phyloP scores from a whole-genome alignment of 495 filamentous ascomycete species.

The Penicillium parvum region DNA sequence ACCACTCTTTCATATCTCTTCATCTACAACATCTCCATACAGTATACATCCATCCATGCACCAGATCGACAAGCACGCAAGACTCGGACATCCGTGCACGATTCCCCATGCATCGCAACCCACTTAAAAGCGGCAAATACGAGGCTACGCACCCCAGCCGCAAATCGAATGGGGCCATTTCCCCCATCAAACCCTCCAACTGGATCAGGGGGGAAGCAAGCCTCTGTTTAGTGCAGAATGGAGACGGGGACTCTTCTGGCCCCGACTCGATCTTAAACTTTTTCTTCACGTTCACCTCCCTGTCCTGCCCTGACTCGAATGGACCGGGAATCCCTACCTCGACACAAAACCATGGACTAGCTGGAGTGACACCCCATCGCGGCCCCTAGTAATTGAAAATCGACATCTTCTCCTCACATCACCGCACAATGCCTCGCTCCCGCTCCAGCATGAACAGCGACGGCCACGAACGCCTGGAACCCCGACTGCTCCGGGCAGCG shows the following conservation, averaged over 20 bases:
- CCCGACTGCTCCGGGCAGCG: constrained; percentile 48
- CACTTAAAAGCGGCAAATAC: constrained; percentile 13
- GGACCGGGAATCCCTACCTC: too few relatives aligned
- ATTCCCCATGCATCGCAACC: background rate
- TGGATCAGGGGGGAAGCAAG: too few relatives aligned
- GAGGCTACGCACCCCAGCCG: constrained; percentile 13
- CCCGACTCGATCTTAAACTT: background rate
- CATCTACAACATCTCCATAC: background rate
- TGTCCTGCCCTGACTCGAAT: too few relatives aligned
- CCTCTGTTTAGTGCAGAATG: too few relatives aligned
- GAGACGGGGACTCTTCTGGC: background rate
- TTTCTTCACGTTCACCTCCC: background rate
- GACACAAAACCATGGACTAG: too few relatives aligned
- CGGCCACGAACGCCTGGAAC: constrained; percentile 47
- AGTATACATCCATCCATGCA: too few relatives aligned
- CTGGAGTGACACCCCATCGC: too few relatives aligned
- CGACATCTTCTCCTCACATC: background rate
- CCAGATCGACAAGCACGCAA: too few relatives aligned
- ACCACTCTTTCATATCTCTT: background rate
- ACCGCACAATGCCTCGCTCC: constrained; percentile 30
- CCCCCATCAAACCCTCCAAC: background rate
- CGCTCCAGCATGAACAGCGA: constrained; percentile 41
- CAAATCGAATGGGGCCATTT: background rate
- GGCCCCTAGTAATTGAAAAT: too few relatives aligned
- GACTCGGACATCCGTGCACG: background rate